Evolutionary conservation across 768 basidiomycete species (phyloP), one percentile per base, ranked within the genome.

Genomic region (Peribolospora kevripleyi): DNA sequence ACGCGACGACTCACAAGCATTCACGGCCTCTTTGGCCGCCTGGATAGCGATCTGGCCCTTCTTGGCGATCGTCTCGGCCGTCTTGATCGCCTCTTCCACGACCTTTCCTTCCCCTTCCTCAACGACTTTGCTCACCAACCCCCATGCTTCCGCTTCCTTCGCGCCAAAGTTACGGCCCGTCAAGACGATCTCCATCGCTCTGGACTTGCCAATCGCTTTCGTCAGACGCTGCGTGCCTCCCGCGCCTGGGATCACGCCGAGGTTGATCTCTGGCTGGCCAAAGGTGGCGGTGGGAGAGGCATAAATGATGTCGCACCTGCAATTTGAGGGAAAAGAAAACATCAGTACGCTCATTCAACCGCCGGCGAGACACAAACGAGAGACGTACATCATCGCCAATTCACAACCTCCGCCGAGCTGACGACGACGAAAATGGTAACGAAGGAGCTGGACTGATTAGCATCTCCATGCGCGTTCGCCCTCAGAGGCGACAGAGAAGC

Each of bases 381-480:
- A 11, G 36, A 46, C 61, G 10, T 14, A 84, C 79, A 86, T 86
- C 59, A 97, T 76, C 5, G 91, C 91, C 36, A 98, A 77, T 67
- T 98, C 91, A 63, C 90, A 91, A 43, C 91, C 91, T 45, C 91
- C 91, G 7, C 91, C 91, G 58, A 97, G 82, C 90, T 95, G 60
- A 0, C 9, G 14, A 11, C n/a, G 5, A 49, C 37, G 13, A 14
- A 47, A 52, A 53, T 25, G 1, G 7, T 11, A 43, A 39, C 3
- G 5, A 14, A 10, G n/a, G 42, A 50, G 3, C 39, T n/a, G 46
- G 42, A 25, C 3, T 14, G 11, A 13, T 4, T 6, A 7, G 38
- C 14, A 14, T 14, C 40, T 46, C 13, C 11, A 50, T 14, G 7
- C 14, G 42, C 7, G 45, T 55, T 9, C 3, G 55, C 36, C 41